These are phyloP conservation scores for Scheffersomyces stambukii DNA, from an alignment of 1,139 yeast species.

Conservation along the genomic window DNA sequence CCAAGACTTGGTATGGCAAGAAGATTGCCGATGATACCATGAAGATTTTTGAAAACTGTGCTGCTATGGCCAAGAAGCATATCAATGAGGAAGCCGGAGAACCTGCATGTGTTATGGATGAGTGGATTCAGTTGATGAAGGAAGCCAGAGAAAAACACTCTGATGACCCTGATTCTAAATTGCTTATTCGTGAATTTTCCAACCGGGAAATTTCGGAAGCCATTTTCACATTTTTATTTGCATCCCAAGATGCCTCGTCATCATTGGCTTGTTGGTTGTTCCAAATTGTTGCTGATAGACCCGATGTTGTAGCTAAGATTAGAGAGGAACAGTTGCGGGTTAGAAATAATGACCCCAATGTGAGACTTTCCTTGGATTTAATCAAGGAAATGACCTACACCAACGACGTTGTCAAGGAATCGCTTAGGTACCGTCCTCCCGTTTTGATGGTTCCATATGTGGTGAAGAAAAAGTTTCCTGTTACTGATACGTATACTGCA, in stretches of 20 bases:
- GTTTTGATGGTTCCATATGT: conserved; percentile 97
- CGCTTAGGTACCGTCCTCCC: conserved; percentile 94
- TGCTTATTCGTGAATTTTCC: conserved; percentile 75
- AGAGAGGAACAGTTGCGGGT: conserved; percentile 88
- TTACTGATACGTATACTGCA: conserved; percentile 76
- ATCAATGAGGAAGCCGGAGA: conserved; percentile 70
- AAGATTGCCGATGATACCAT: conserved; percentile 89
- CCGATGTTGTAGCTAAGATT: conserved; percentile 77
- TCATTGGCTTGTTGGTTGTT: conserved; percentile 98
- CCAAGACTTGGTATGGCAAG: conserved; percentile 98
- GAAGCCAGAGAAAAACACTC: conserved; percentile 56
- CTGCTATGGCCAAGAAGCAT: conserved; percentile 76
- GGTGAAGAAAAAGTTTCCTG: conserved; percentile 80
- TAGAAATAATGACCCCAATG: conserved; percentile 69
- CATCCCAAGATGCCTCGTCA: conserved; percentile 97
- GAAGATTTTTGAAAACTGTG: conserved; percentile 85
- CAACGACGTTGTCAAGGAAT: conserved; percentile 83
- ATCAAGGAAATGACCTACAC: conserved; percentile 87
- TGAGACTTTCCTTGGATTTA: conserved; percentile 61
- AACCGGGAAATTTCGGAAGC: conserved; percentile 94
- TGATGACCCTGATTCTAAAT: conserved; percentile 46
- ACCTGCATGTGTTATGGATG: conserved; percentile 89
- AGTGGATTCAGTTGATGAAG: conserved; percentile 85
- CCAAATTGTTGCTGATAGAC: conserved; percentile 93
- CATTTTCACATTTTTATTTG: conserved; percentile 91